A percentile compares a stretch with the other conserved stretches of the same genome.
Conservation (phyloP, 2,329 filamentous ascomycete species). For the Arachnomyces sp. region DNA sequence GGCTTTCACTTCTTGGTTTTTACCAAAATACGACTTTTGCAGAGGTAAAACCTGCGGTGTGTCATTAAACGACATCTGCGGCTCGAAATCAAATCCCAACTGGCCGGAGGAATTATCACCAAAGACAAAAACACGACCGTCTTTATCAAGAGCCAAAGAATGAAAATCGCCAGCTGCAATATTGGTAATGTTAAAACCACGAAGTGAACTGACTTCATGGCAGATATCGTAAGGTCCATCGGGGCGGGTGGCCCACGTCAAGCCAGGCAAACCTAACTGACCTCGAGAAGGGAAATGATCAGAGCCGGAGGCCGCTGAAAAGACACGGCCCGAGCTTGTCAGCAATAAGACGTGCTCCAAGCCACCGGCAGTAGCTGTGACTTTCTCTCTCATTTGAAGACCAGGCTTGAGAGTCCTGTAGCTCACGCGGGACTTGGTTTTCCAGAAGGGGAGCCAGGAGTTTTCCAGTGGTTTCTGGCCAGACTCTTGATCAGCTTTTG, state of each 20-base stretch:
- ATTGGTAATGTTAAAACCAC: conserved; percentile 61
- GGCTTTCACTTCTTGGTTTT: conserved; percentile 56
- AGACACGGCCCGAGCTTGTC: conserved; percentile 77
- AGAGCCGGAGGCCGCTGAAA: conserved; percentile 75
- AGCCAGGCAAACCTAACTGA: conserved; percentile 77
- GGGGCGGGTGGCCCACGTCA: conserved; percentile 73
- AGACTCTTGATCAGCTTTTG: conserved; percentile 60
- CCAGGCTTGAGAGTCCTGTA: conserved; percentile 67
- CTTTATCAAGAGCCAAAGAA: conserved; percentile 67
- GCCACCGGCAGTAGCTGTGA: conserved; percentile 68
- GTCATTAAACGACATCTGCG: conserved; percentile 57
- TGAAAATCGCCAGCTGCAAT: conserved; percentile 84
- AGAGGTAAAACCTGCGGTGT: conserved; percentile 64
- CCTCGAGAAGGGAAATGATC: conserved; percentile 72
- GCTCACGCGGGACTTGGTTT: conserved; percentile 49
- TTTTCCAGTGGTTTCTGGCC: conserved; percentile 58
- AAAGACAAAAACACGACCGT: conserved; percentile 75
- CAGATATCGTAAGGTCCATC: conserved; percentile 70
- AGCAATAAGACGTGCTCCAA: conserved; percentile 80
- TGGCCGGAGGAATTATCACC: conserved; percentile 91
- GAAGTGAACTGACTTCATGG: conserved; percentile 67
- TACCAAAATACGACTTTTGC: conserved; percentile 63
- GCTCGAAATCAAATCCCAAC: conserved; percentile 67
- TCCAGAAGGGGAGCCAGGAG: conserved; percentile 72
- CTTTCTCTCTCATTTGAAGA: conserved; percentile 61